These are phyloP conservation scores for Neofusicoccum sp. DNA, from an alignment of 2,329 filamentous ascomycete genomes.

Conservation along the genomic window DNA sequence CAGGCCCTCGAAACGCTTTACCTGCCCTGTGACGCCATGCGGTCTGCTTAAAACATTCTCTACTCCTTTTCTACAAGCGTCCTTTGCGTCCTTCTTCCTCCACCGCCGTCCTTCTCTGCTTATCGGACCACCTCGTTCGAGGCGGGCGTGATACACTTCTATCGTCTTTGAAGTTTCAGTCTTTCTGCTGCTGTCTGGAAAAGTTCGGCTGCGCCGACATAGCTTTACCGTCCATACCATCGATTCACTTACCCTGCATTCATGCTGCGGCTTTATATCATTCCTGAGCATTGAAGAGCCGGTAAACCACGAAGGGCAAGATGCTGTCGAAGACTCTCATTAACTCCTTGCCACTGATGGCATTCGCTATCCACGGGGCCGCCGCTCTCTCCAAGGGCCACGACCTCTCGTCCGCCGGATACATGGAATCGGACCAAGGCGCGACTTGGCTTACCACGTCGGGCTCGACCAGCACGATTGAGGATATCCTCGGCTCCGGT, in stretches of 20 bases:
- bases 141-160: no score
- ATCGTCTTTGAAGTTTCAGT: no score
- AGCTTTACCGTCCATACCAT: not conserved
- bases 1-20: no score
- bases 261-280: no score
- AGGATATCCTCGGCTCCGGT: conserved; percentile 10
- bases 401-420: conserved; percentile 14
- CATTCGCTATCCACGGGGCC: not conserved
- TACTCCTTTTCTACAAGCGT: not conserved
- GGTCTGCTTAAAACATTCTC: not conserved
- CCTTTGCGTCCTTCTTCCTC: not conserved
- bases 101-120: not conserved
- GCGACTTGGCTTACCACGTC: conserved; percentile 1
- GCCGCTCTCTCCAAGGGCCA: conserved; percentile 13
- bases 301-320: not conserved
- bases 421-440: conserved; percentile 15
- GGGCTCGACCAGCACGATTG: not conserved
- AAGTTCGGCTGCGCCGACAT: not conserved
- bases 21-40: not conserved
- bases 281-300: not conserved
- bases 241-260: no score
- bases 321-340: conserved; percentile 3
- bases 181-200: not conserved
- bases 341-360: conserved; percentile 8
- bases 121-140: not conserved